A percentile compares a stretch with the other conserved stretches of the same genome.
phyloP scores from a whole-genome alignment of 805 yeast genomes.

The Ogataea salicorniae region DNA sequence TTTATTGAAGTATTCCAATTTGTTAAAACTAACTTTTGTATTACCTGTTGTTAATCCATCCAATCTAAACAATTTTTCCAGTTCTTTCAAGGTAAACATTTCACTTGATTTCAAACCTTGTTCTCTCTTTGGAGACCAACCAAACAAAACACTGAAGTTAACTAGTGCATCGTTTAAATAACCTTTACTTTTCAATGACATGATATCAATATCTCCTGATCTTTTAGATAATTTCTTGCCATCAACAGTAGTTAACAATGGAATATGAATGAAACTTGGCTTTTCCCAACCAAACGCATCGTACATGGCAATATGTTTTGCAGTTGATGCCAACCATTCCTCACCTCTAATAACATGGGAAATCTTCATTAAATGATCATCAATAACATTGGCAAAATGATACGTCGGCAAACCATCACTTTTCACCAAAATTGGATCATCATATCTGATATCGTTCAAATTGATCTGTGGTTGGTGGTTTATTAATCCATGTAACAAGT shows the following conservation, averaged over 20 bases:
- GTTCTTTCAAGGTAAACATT: conserved; percentile 44
- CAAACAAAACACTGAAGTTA: conserved; percentile 84
- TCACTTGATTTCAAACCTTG: conserved; percentile 47
- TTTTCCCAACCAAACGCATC: conserved; percentile 79
- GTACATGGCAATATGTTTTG: conserved; percentile 87
- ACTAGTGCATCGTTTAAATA: conserved; percentile 81
- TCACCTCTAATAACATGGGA: conserved; percentile 97
- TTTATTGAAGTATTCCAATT: conserved; percentile 74
- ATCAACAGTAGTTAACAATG: conserved; percentile 66
- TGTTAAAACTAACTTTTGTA: conserved; percentile 81
- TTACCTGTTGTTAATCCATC: conserved; percentile 85
- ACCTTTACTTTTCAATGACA: conserved; percentile 53
- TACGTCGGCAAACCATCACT: conserved; percentile 96
- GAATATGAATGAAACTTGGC: conserved; percentile 85
- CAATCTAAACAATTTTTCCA: conserved; percentile 53
- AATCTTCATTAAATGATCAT: conserved; percentile 87
- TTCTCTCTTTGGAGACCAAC: conserved; percentile 83
- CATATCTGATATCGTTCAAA: conserved; percentile 64
- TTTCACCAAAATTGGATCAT: conserved; percentile 84
- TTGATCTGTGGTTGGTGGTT: conserved; percentile 79
- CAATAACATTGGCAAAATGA: conserved; percentile 93
- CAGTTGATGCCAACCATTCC: conserved; percentile 96
- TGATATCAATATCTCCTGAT: conserved; percentile 72
- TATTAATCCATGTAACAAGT: conserved; percentile 71
- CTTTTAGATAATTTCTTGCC: conserved; percentile 85